Evolutionary conservation across 208 protist species (phyloP), one percentile per base, ranked within the genome.

Genomic region (Strigomonas culicis): DNA sequence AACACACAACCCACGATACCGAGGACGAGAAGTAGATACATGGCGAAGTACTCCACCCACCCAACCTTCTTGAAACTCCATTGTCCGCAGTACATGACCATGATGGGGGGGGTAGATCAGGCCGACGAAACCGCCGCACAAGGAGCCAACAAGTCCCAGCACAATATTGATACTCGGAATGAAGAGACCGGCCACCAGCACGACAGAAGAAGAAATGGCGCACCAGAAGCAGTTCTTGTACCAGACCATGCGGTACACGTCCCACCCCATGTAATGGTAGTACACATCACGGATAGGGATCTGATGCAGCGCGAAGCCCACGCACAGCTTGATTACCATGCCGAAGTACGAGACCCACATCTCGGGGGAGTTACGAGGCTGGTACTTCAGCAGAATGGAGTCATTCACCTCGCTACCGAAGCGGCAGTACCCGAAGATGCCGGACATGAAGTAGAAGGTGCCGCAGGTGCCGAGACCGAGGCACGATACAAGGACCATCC

Each of bases 291-390:
- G 83, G 57, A 77, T 70, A 1, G 83, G 81, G 11, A 87, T 55
- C 67, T 80, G 69, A 61, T 84, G 75, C 19, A 93, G 60, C 10
- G 68, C 78, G 43, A 80, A 93, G 24, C 72, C 87, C 0, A 88
- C 80, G 59, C 83, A 90, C 22, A 93, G 60, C 70, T 90, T 93
- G 30, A 95, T 25, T 25, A 86, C 59, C 36, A 93, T 78, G 25
- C 75, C 82, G 34, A 79, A 71, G 70, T 86, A 93, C 24, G 75
- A 68, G 19, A 85, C 64, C 60, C 66, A 76, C 51, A 93, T 78
- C 68, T 74, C 65, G 21, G 62, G 49, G 30, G 77, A 52, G 41
- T 80, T 43, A 19, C 61, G 64, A 17, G 89, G 84, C 58, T 89
- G 67, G 66, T 91, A 93, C 72, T 75, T 73, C 17, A 72, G 61